Percentiles rank a stretch among this genome's conserved stretches.
Evolutionary conservation across 2,329 filamentous ascomycete genomes (phyloP).

Genomic region (Kalmusia sp.): DNA sequence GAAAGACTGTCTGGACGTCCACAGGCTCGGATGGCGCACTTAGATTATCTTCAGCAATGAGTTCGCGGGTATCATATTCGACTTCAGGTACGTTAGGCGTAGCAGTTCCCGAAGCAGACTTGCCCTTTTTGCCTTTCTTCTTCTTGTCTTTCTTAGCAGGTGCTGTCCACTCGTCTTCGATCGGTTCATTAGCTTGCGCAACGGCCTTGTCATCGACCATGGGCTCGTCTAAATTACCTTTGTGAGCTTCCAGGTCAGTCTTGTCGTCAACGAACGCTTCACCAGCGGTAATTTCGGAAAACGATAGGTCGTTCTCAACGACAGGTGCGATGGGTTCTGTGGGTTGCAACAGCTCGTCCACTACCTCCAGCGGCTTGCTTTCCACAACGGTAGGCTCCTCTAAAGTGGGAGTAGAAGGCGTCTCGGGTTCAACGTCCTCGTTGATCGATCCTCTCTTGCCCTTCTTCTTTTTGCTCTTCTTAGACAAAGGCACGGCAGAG

Average conservation of each 20-base stretch:
- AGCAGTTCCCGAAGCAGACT: background rate
- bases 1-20: background rate
- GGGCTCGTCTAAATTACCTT: background rate
- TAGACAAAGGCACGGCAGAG: slow-evolving; percentile 26
- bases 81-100: background rate
- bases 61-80: background rate
- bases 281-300: background rate
- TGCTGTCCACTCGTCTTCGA: background rate
- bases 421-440: slow-evolving; percentile 14
- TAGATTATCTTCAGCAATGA: background rate
- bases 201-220: background rate
- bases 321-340: background rate
- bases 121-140: slow-evolving; percentile 10
- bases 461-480: slow-evolving; percentile 56
- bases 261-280: background rate
- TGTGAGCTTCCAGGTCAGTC: background rate
- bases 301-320: background rate
- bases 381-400: slow-evolving; percentile 7
- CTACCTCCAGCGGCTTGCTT: background rate
- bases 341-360: background rate
- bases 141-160: slow-evolving; percentile 8
- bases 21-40: background rate
- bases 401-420: background rate
- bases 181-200: background rate
- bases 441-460: slow-evolving; percentile 18